Conservation (phyloP, 1,284 basidiomycete genomes). For the Apiotrichum brassicae region DNA sequence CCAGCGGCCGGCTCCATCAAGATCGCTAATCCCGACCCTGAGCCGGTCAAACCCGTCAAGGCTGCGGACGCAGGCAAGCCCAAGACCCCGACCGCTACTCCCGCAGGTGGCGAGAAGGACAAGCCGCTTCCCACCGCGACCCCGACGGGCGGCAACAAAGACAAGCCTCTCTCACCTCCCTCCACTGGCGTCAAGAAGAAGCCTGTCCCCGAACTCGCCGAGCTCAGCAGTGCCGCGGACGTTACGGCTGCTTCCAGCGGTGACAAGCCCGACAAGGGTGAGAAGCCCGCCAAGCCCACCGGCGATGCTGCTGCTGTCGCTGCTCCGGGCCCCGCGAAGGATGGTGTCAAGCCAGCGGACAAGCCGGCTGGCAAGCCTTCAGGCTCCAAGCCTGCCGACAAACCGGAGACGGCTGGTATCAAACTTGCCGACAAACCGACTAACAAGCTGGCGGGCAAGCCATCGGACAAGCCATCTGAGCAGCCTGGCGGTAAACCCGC, state of each 20-base stretch:
- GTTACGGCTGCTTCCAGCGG: neutral
- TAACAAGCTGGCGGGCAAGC: neutral
- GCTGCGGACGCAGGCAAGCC: neutral
- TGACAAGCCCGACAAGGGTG: neutral
- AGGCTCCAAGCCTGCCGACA: too few relatives aligned
- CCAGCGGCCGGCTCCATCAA: neutral
- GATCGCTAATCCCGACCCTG: neutral
- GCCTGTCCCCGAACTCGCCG: neutral
- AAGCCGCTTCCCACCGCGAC: neutral
- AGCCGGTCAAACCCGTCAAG: too few relatives aligned
- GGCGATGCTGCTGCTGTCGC: neutral
- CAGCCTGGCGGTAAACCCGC: neutral
- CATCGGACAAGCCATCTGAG: conserved; percentile 6
- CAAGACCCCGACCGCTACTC: neutral
- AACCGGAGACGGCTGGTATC: neutral
- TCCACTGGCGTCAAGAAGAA: too few relatives aligned
- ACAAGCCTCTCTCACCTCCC: too few relatives aligned
- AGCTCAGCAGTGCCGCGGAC: neutral
- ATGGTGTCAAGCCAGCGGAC: neutral
- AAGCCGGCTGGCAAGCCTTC: neutral
- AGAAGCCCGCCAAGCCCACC: neutral
- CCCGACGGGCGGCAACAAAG: neutral
- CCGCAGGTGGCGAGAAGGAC: neutral
- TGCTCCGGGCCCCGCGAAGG: neutral
- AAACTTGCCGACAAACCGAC: neutral